phyloP scores from a whole-genome alignment of 371 early-diverging fungal species.

The Mucor velutinosus region DNA sequence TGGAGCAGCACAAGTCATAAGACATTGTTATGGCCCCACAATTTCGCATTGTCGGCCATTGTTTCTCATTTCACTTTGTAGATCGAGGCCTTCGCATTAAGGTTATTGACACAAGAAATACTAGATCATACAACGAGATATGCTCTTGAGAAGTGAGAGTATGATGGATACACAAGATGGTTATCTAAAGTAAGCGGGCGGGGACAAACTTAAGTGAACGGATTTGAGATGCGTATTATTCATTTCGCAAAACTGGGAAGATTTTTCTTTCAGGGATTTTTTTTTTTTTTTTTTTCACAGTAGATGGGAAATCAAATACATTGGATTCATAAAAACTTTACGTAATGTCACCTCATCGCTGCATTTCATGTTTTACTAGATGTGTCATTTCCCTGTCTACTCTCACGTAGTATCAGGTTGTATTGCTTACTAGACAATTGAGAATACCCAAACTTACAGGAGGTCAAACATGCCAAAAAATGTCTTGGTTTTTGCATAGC shows the following conservation, averaged over 20 bases:
- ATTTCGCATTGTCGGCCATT: background rate
- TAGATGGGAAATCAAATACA: background rate
- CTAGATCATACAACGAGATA: background rate
- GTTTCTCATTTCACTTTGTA: background rate
- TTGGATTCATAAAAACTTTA: background rate
- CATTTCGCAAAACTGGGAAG: conserved; percentile 1
- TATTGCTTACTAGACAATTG: background rate
- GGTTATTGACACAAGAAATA: background rate
- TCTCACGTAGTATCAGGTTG: background rate
- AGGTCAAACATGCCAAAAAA: background rate
- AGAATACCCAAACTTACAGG: background rate
- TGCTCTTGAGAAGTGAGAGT: background rate
- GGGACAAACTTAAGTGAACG: background rate
- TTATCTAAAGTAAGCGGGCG: background rate
- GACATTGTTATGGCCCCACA: conserved; percentile 2
- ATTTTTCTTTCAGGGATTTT: background rate
- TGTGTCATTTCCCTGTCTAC: background rate
- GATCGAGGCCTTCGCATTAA: background rate
- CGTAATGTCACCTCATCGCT: background rate
- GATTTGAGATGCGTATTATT: background rate
- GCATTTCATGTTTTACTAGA: background rate
- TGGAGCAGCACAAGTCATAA: background rate
- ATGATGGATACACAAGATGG: background rate
- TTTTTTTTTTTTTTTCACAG: background rate
- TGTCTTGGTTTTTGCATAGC: background rate